These are phyloP conservation scores for Hymenoscyphus infarciens DNA, from an alignment of 2,329 filamentous ascomycete genomes.

Conservation along the genomic window DNA sequence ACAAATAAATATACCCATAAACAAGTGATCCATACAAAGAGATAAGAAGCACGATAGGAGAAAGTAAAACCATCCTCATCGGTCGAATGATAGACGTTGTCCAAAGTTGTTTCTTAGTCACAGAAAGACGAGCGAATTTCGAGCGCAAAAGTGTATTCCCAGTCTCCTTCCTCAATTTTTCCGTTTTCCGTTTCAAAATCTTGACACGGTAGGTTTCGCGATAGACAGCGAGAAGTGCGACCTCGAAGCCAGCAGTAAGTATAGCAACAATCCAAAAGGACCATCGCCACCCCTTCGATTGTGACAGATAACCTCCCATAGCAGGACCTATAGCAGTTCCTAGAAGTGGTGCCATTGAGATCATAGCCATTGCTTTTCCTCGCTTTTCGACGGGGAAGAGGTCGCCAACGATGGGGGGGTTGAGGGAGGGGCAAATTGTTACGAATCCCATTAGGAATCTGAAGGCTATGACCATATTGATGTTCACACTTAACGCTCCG, in stretches of 20 bases:
- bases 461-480: constrained; percentile 40
- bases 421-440: constrained; percentile 44
- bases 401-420: constrained; percentile 62
- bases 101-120: constrained; percentile 32
- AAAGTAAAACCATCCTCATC: constrained; percentile 38
- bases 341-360: constrained; percentile 40
- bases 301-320: constrained; percentile 36
- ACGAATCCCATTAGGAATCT: constrained; percentile 46
- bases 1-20: constrained; percentile 15
- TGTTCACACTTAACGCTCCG: constrained; percentile 43
- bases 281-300: constrained; percentile 39
- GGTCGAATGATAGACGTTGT: constrained; percentile 46
- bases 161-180: constrained; percentile 34
- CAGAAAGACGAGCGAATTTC: constrained; percentile 28
- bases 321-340: constrained; percentile 35
- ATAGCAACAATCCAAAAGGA: constrained; percentile 46
- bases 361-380: constrained; percentile 53
- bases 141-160: constrained; percentile 48
- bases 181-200: constrained; percentile 36
- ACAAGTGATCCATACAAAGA: constrained; percentile 19
- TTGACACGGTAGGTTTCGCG: constrained; percentile 39
- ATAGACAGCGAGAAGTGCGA: constrained; percentile 42
- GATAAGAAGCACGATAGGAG: constrained; percentile 35
- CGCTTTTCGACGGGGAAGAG: constrained; percentile 56
- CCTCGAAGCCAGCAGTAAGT: constrained; percentile 37